phyloP scores from a whole-genome alignment of 2,329 filamentous ascomycete genomes.

The Cladophialophora carrionii region DNA sequence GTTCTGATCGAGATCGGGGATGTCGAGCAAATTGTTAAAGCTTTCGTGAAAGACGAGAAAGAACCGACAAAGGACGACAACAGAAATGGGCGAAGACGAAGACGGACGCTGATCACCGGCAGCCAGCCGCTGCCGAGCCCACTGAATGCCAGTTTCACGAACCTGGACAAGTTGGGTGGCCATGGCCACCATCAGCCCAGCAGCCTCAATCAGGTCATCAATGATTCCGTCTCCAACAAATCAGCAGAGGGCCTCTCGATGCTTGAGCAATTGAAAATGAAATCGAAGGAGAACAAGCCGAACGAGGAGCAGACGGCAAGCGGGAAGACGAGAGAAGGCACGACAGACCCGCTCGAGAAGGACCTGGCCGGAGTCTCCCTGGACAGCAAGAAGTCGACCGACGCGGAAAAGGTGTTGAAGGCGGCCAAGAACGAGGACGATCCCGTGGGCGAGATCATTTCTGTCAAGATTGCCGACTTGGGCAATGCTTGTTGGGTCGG shows the following conservation, averaged over 20 bases:
- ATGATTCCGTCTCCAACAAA: conserved; percentile 59
- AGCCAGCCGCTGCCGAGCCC: conserved; percentile 95
- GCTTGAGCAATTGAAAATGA: conserved; percentile 61
- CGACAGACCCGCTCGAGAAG: conserved; percentile 83
- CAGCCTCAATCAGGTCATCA: conserved; percentile 82
- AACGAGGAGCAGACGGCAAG: conserved; percentile 47
- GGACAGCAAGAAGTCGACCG: conserved; percentile 62
- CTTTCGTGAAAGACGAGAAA: conserved; percentile 83
- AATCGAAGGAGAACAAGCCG: conserved; percentile 43
- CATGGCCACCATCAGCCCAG: conserved; percentile 62
- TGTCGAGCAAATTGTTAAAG: conserved; percentile 97
- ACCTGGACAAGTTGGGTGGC: conserved; percentile 67
- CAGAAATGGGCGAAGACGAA: conserved; percentile 83
- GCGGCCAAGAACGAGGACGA: conserved; percentile 59
- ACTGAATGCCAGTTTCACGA: conserved; percentile 86
- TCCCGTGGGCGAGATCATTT: conserved; percentile 67
- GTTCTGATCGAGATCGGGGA: conserved; percentile 98
- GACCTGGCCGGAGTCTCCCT: conserved; percentile 95
- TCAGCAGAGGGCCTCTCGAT: conserved; percentile 55
- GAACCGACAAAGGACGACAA: conserved; percentile 83
- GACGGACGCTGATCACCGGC: conserved; percentile 92
- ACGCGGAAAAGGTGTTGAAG: conserved; percentile 59
- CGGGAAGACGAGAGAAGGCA: conserved; percentile 61
- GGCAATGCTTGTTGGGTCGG: conserved; percentile 99
- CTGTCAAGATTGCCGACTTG: conserved; percentile 97